phyloP scores from a whole-genome alignment of 768 basidiomycete genomes.

The Neoboletus subvelutipes region DNA sequence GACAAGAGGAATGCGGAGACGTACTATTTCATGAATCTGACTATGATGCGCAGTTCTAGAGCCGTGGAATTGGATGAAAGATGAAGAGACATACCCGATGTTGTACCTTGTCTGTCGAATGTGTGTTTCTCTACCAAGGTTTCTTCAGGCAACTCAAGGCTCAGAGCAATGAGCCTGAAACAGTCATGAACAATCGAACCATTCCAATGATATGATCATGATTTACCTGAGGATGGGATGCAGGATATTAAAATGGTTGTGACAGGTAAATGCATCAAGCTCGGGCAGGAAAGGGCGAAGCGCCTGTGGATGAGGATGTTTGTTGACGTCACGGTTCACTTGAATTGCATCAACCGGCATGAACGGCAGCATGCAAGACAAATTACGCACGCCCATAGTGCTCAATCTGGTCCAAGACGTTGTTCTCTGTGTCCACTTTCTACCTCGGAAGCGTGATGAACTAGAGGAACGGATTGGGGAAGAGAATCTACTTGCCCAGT shows the following conservation, averaged over 20 bases:
- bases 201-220: neutral
- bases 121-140: conserved; percentile 47
- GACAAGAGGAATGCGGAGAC: conserved; percentile 7
- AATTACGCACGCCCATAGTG: conserved; percentile 51
- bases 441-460: conserved; percentile 19
- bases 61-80: neutral
- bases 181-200: neutral
- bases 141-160: conserved; percentile 55
- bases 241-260: conserved; percentile 52
- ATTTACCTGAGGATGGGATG: conserved; percentile 45
- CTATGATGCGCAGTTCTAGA: conserved; percentile 27
- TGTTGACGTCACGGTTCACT: conserved; percentile 49
- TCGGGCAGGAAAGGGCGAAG: conserved; percentile 52
- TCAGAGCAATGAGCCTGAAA: conserved; percentile 46
- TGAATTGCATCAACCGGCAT: neutral
- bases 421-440: conserved; percentile 50
- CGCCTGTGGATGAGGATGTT: conserved; percentile 45
- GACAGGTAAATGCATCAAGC: conserved; percentile 47
- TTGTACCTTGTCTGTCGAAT: conserved; percentile 40
- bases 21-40: conserved; percentile 66
- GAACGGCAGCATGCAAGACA: neutral
- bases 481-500: conserved; percentile 39
- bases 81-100: conserved; percentile 32
- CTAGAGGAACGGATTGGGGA: neutral
- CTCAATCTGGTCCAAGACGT: conserved; percentile 63